These are phyloP conservation scores for Mycena vulgaris DNA, from an alignment of 768 basidiomycete species.

Conservation along the genomic window DNA sequence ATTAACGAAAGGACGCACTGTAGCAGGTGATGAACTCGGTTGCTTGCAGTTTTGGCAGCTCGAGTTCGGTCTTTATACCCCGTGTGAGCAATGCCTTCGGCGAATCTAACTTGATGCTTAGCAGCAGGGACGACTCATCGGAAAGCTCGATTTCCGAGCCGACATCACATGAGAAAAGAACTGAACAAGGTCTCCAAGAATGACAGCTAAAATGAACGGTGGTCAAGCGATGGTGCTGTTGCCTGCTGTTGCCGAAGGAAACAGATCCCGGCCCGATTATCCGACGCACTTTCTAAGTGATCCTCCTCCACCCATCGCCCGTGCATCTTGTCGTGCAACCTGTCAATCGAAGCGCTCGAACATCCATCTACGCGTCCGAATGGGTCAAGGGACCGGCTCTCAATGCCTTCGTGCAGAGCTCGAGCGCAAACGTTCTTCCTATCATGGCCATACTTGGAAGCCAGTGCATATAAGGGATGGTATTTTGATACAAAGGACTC, in stretches of 20 bases:
- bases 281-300: not conserved
- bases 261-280: not conserved
- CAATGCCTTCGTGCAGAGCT: not conserved
- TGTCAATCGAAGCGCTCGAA: not conserved
- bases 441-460: not conserved
- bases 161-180: not conserved
- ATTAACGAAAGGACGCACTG: not conserved
- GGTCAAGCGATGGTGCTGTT: too few relatives aligned
- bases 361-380: not conserved
- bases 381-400: not conserved
- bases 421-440: not conserved
- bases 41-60: not conserved
- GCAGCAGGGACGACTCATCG: not conserved
- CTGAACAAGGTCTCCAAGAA: not conserved
- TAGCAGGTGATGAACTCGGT: not conserved
- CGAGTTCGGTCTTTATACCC: not conserved
- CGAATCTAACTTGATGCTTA: too few relatives aligned
- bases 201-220: not conserved
- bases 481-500: not conserved
- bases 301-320: not conserved
- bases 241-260: not conserved
- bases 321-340: not conserved
- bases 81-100: not conserved
- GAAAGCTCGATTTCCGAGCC: not conserved
- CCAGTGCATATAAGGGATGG: slow-evolving; percentile 4